Conservation (phyloP, 208 protist genomes). For the Perkinsela sp. region DNA sequence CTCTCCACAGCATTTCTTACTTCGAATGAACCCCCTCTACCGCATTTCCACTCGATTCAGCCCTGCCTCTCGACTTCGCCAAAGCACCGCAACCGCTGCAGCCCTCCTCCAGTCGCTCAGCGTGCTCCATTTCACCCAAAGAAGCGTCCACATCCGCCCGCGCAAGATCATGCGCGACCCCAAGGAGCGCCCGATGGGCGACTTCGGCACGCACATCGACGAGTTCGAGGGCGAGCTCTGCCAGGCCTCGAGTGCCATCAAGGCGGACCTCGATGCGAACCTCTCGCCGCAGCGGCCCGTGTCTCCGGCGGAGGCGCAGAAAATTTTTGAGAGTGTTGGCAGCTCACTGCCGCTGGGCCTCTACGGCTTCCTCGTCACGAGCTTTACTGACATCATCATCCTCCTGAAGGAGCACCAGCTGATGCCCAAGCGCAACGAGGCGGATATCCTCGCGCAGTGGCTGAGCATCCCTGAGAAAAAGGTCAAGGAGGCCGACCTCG, state of each 20-base stretch:
- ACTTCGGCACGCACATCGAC: background rate
- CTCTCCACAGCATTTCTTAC: too few species aligned
- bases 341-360: background rate
- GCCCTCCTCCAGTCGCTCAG: too few species aligned
- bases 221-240: background rate
- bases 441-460: background rate
- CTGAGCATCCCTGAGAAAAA: background rate
- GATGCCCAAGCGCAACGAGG: background rate
- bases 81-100: too few species aligned
- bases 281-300: background rate
- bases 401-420: background rate
- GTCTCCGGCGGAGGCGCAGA: background rate
- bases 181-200: background rate
- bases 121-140: background rate
- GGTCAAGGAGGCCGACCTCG: background rate
- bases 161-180: background rate
- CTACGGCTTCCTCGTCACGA: background rate
- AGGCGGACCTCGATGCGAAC: background rate
- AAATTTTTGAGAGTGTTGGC: background rate
- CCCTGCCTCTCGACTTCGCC: too few species aligned
- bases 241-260: background rate
- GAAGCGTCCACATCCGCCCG: background rate
- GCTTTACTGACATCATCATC: background rate
- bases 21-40: too few species aligned
- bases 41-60: too few species aligned